phyloP scores from a whole-genome alignment of 2,329 filamentous ascomycete genomes.

The Colletotrichum sp. region DNA sequence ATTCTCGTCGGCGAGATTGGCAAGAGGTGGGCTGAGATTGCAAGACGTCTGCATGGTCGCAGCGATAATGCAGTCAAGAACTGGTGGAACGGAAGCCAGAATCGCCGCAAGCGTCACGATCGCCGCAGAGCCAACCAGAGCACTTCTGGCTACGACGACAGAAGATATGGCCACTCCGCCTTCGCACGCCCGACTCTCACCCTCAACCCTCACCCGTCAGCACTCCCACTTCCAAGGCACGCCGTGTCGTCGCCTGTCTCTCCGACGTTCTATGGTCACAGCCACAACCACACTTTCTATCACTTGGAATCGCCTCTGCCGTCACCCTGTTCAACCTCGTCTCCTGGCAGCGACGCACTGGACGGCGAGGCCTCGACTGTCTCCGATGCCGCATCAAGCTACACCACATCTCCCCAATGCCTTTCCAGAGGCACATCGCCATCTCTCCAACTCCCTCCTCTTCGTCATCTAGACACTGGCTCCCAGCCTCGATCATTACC shows the following conservation, averaged over 20 bases:
- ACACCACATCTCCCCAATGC: constrained; percentile 61
- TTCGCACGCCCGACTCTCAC: constrained; percentile 32
- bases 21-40: constrained; percentile 93
- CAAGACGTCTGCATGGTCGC: constrained; percentile 78
- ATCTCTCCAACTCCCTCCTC: constrained; percentile 47
- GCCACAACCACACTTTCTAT: constrained; percentile 25
- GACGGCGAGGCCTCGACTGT: constrained; percentile 72
- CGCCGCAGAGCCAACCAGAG: constrained; percentile 36
- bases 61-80: constrained; percentile 98
- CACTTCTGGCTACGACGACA: constrained; percentile 26
- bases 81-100: constrained; percentile 96
- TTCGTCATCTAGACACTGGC: constrained; percentile 23
- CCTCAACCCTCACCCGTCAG: constrained; percentile 25
- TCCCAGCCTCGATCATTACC: constrained; percentile 29
- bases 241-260: constrained; percentile 19
- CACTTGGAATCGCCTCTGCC: constrained; percentile 37
- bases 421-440: constrained; percentile 37
- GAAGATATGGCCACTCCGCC: neutral
- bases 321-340: constrained; percentile 44
- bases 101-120: constrained; percentile 68
- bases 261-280: constrained; percentile 16
- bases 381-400: constrained; percentile 70
- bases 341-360: constrained; percentile 59
- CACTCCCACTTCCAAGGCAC: constrained; percentile 19
- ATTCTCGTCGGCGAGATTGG: constrained; percentile 78